Base-by-base conservation (phyloP, 2,329 filamentous ascomycete species). In the Byssochlamys sp. region DNA sequence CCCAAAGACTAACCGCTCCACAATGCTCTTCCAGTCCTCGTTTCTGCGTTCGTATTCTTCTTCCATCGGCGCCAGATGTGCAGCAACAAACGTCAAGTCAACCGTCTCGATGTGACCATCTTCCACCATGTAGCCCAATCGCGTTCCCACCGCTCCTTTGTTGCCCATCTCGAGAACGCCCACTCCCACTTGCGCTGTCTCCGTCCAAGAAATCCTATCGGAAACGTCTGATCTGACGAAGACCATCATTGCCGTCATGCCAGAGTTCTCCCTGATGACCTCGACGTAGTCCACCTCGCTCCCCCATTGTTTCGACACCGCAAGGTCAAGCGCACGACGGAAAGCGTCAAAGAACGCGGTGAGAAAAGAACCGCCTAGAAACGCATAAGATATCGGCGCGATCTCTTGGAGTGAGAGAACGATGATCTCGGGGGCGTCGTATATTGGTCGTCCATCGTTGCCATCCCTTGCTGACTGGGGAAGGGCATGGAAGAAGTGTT, bases 151-250 rank as follows among this genome's bases (percentile, higher is more conserved):
- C 2, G 91, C 92, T 29, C 92, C 94, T 74, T 99, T 99, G 73
- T 96, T 96, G 14, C 91, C 94, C 87, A 96, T 94, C 54, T 92
- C 87, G 58, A 85, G 86, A 0, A 91, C 73, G 0, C 94, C 94
- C 53, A 96, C 88, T 0, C 94, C 91, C 1, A 91, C 87, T 55
- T 88, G 89, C 1, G 88, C 90, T n/a, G 84, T 85, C 62, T 90
- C 82, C n/a, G 94, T 76, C 66, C 82, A 78, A 55, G 77, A 76
- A 55, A 96, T 77, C 26, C 81, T 78, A 7, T 80, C 73, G 0
- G 81, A 78, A 49, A 82, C 66, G 50, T 80, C 75, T 2, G 86
- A 80, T 57, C 84, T 84, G 24, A 86, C 88, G 70, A 96, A 96
- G 19, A 96, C 80, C 79, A 97, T 84, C 54, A 97, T 83, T 26